Conservation (phyloP, 2,329 filamentous ascomycete genomes). For the Ophiostoma ips region DNA sequence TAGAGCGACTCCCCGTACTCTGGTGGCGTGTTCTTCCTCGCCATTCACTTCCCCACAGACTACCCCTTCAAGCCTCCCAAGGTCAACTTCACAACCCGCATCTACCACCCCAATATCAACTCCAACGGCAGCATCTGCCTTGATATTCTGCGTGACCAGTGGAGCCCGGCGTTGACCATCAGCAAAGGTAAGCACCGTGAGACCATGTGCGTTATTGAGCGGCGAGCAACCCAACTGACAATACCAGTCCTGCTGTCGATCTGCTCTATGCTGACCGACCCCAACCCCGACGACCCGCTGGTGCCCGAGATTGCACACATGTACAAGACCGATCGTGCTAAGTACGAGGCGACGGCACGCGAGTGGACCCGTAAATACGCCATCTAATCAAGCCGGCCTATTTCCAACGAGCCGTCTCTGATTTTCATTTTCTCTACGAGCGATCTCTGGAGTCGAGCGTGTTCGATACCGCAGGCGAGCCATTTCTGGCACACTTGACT, state of each 20-base stretch:
- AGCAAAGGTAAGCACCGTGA: constrained; percentile 62
- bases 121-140: constrained; percentile 98
- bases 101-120: constrained; percentile 99
- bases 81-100: constrained; percentile 99
- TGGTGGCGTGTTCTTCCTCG: constrained; percentile 96
- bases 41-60: constrained; percentile 98
- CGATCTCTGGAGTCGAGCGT: not conserved
- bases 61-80: constrained; percentile 99
- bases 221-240: not conserved
- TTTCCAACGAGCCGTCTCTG: not conserved
- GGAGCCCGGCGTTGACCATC: constrained; percentile 96
- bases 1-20: constrained; percentile 94
- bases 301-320: constrained; percentile 98
- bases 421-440: not conserved
- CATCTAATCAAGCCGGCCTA: constrained; percentile 41
- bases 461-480: not conserved
- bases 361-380: constrained; percentile 99
- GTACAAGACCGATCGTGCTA: constrained; percentile 95
- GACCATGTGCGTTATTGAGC: not conserved
- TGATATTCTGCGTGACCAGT: constrained; percentile 97
- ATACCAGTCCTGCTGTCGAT: constrained; percentile 80
- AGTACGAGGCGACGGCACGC: constrained; percentile 90
- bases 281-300: constrained; percentile 96
- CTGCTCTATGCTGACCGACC: constrained; percentile 99
- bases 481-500: too few relatives aligned